Percentiles rank a stretch among this genome's conserved stretches.
Evolutionary conservation across 306 rosid genomes (phyloP).

Genomic region (Oxytropis ochrocephala): DNA sequence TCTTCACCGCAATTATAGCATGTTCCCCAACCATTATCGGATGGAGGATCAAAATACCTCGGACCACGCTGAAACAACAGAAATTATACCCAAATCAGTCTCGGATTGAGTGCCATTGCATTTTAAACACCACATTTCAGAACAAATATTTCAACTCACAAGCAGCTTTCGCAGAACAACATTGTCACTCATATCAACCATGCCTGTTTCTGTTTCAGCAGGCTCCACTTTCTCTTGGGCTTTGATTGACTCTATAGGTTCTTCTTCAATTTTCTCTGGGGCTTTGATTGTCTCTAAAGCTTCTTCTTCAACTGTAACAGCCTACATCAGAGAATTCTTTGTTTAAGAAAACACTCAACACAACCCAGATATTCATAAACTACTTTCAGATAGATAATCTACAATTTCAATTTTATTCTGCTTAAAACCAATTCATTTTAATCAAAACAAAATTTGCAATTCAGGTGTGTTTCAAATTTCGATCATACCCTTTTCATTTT

Average conservation of each 20-base stretch:
- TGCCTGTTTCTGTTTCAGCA: slow-evolving; percentile 20
- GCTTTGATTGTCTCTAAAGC: slow-evolving; percentile 8
- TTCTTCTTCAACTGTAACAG: slow-evolving; percentile 7
- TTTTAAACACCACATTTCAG: slow-evolving; percentile 30
- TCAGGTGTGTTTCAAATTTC: no score
- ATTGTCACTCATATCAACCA: slow-evolving; percentile 37
- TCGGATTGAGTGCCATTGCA: slow-evolving; percentile 8
- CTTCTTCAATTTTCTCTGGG: slow-evolving; percentile 17
- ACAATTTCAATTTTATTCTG: no score
- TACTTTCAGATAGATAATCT: no score
- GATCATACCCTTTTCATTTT: no score
- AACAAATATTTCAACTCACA: slow-evolving; percentile 55
- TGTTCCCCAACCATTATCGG: slow-evolving; percentile 60
- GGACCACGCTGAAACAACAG: slow-evolving; percentile 79
- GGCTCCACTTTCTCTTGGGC: slow-evolving; percentile 20
- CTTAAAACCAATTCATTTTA: no score
- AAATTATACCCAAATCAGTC: slow-evolving; percentile 40
- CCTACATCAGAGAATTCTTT: slow-evolving; percentile 21
- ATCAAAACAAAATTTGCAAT: no score
- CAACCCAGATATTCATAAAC: no score
- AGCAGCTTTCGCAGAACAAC: slow-evolving; percentile 73
- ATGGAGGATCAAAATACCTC: slow-evolving; percentile 93
- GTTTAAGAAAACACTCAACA: no score
- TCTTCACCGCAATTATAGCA: slow-evolving; percentile 89
- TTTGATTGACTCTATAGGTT: slow-evolving; percentile 1